Evolutionary conservation across 2,329 filamentous ascomycete genomes (phyloP), one percentile per base, ranked within the genome.

Genomic region (Aspergillus viridinutans): DNA sequence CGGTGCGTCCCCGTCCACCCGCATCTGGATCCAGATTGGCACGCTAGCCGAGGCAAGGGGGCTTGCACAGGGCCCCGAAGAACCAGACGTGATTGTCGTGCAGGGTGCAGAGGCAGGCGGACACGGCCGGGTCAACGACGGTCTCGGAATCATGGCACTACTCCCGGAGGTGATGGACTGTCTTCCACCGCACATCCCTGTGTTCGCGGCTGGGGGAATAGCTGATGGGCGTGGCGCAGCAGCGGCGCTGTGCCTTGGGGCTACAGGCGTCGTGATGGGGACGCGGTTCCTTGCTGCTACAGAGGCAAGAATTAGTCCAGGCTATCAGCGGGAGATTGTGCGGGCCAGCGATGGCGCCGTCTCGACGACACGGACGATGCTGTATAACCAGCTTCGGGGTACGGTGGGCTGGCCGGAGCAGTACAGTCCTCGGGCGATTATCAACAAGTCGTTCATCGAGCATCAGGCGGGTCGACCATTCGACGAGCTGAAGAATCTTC

Each of bases 231-330:
- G 81, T 2, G 82, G 81, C 0, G 74, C 76, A 0, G 76, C 78
- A 2, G 81, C 81, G 0, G 80, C 78, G 0, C 65, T 84, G 7
- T 72, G 75, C 2, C 73, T 85, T 0, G 83, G 83, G 0, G 82
- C 83, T 0, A 71, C 75, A 0, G 87, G 83, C 0, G 78, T 81
- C 0, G 83, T 78, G 0, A 78, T 90, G 76, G 87, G 87, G 0
- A 89, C 87, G 1, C 78, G 85, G 14, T 85, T 87, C 55, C 76
- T 90, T 0, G 84, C 85, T 3, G 62, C 76, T 0, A 68, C 62
- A 0, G 83, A 85, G 64, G 78, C 81, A 2, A 74, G 74, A 4
- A 78, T 85, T 43, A 71, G 77, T 9, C 70, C 69, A 25, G 83
- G 82, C 0, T 85, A 85, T 64, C 76, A 77, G 59, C 62, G 77